phyloP scores from a whole-genome alignment of 2,329 filamentous ascomycete species.

The Aureobasidium sp. region DNA sequence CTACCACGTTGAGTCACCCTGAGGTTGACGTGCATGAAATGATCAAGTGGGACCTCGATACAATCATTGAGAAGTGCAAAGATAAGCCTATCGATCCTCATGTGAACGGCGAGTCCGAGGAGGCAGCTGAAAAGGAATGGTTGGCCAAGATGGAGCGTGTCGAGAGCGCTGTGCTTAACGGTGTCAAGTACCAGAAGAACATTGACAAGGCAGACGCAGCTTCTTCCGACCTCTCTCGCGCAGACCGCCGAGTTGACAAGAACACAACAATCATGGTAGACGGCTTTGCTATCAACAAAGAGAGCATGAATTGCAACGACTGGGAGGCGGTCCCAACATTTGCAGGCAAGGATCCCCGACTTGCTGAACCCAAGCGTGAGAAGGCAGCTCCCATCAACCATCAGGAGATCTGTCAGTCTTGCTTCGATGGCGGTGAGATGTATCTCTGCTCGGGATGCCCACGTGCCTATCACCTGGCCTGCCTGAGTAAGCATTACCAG shows the following conservation, averaged over 20 bases:
- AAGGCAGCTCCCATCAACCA: constrained; percentile 43
- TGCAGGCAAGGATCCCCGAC: constrained; percentile 48
- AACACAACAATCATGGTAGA: constrained; percentile 52
- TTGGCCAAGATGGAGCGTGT: constrained; percentile 51
- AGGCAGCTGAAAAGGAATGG: constrained; percentile 49
- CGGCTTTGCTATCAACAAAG: constrained; percentile 51
- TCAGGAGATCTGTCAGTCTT: constrained; percentile 48
- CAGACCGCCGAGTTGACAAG: constrained; percentile 48
- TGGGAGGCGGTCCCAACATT: constrained; percentile 54
- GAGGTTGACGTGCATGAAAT: constrained; percentile 51
- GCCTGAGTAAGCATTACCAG: constrained; percentile 38
- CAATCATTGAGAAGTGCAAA: constrained; percentile 48
- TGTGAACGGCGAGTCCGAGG: constrained; percentile 28
- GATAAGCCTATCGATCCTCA: constrained; percentile 42
- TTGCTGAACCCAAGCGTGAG: constrained; percentile 43
- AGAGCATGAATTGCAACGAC: constrained; percentile 45
- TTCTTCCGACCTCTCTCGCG: constrained; percentile 29
- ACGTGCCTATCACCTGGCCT: constrained; percentile 47
- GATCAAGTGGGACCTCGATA: constrained; percentile 51
- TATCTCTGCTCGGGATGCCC: constrained; percentile 48
- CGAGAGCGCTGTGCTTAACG: constrained; percentile 51
- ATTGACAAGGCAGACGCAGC: constrained; percentile 28
- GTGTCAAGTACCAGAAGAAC: constrained; percentile 44
- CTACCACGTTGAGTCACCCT: constrained; percentile 46
- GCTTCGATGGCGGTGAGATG: constrained; percentile 44